A percentile compares a stretch with the other conserved stretches of the same genome.
phyloP scores from a whole-genome alignment of 768 basidiomycete genomes.

The Tephrocybe sp. region DNA sequence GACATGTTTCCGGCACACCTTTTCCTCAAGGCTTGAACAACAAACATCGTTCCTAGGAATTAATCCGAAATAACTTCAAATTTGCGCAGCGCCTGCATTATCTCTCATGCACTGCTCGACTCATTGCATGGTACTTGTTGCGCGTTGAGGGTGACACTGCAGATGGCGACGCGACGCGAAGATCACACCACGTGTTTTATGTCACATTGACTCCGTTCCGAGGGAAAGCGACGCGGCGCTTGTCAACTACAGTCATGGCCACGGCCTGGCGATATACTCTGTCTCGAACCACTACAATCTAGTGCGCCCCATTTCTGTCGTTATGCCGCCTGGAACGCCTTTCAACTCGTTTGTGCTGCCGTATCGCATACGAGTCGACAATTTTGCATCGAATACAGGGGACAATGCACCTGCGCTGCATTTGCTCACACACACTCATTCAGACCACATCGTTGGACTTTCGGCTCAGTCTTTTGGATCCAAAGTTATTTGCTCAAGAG shows the following conservation, averaged over 20 bases:
- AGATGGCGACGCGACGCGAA: background rate
- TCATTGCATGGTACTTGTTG: no score
- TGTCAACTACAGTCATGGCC: slow-evolving; percentile 4
- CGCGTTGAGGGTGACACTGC: no score
- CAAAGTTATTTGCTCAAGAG: slow-evolving; percentile 72
- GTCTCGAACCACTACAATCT: background rate
- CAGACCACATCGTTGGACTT: slow-evolving; percentile 83
- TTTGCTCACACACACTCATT: slow-evolving; percentile 88
- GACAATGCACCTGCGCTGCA: slow-evolving; percentile 51
- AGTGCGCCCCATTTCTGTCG: background rate
- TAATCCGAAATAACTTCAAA: no score
- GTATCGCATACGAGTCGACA: slow-evolving; percentile 85
- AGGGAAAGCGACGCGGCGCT: no score
- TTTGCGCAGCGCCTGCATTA: no score
- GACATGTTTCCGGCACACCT: no score
- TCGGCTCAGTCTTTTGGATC: slow-evolving; percentile 73
- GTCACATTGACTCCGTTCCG: slow-evolving; percentile 2
- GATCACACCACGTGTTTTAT: background rate
- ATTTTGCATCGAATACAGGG: slow-evolving; percentile 54
- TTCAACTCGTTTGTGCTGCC: slow-evolving; percentile 75
- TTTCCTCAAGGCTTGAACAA: no score
- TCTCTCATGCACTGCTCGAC: no score
- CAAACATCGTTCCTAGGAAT: no score
- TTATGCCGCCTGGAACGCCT: slow-evolving; percentile 78
- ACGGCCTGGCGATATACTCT: background rate